Evolutionary conservation across 768 basidiomycete species (phyloP), one percentile per base, ranked within the genome.

Genomic region (Mycena haematopus): DNA sequence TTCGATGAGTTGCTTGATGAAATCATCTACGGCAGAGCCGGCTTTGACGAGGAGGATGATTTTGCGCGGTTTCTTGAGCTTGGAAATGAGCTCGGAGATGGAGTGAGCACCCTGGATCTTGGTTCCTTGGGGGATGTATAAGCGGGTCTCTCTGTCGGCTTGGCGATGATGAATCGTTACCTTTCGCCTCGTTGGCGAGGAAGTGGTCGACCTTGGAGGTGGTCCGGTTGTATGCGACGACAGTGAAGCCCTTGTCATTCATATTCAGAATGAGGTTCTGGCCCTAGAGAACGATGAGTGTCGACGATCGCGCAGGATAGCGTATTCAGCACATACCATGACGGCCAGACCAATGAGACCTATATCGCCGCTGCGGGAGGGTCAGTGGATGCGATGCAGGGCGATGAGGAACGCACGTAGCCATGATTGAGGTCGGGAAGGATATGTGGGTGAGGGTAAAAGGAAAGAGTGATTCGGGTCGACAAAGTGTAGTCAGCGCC

Each of bases 11-110:
- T 94, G 92, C 22, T 79, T 71, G 78, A 99, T 99, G 80, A 99
- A 99, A 73, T 87, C 86, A 80, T 99, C 97, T 62, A 99, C 97
- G 68, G 97, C 96, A 62, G 86, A 76, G 63, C 97, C 97, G 64
- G 97, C 97, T 84, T 99, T 98, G 78, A 99, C 97, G 73, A 99
- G 93, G 65, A 99, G 90, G 75, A 99, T 87, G 76, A 99, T 96
- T 80, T 97, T 95, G 79, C 97, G 90, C 57, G 97, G 97, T 62
- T 78, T 86, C 84, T 96, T 95, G 79, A 99, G 91, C 80, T 98
- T 96, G 33, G 90, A 73, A 73, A 86, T 83, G 68, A 99, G 89
- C 80, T 99, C 96, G 77, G 95, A 76, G 70, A 98, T 83, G 56
- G 94, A 93, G 81, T 95, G 92, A 57, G 96, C 96, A 68, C 97